Base-by-base conservation (phyloP, 2,329 filamentous ascomycete genomes). In the Neobulgaria alba region DNA sequence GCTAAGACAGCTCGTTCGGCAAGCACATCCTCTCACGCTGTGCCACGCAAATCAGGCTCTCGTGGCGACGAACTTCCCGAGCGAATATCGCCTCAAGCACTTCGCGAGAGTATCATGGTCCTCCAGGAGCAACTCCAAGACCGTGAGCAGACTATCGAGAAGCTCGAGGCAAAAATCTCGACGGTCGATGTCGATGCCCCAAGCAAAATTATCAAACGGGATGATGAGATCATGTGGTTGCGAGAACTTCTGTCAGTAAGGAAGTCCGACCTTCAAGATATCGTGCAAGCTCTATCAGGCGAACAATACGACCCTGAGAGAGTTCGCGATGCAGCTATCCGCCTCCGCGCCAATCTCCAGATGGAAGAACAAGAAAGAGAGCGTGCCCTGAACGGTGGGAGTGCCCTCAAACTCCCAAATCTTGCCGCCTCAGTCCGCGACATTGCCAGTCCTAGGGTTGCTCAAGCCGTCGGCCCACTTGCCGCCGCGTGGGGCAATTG, bases 291-390 rank as follows among this genome's bases (percentile, higher is more conserved):
- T 4, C 71, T 96, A 19, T 81, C 82, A 2, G 72, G 79, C 47
- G 81, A 88, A 3, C 68, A 72, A 18, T 92, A 85, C 59, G 82
- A 96, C 61, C 77, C 78, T 42, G 78, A 87, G 47, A 73, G 76
- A 4, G 84, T 95, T 49, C 85, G 85, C 54, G 89, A 96, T 59
- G 88, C 89, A 4, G 85, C 87, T 26, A 96, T 96, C 53, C 82
- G 92, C 39, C 79, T 98, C 46, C 86, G 87, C 60, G 86, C 92
- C 10, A 95, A 95, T 57, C 71, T 98, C 26, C 87, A 96, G 60
- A 98, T 98, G 92, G 90, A 98, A 62, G 85, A 93, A 59, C 87
- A 95, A 60, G 89, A 95, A 64, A 85, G 87, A 38, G 90, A 96
- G 62, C 77, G 92, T 45, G 81, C 86, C 1, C 75, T 85, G 64